Conservation (phyloP, 805 yeast genomes). For the Candida sanyiensis region DNA sequence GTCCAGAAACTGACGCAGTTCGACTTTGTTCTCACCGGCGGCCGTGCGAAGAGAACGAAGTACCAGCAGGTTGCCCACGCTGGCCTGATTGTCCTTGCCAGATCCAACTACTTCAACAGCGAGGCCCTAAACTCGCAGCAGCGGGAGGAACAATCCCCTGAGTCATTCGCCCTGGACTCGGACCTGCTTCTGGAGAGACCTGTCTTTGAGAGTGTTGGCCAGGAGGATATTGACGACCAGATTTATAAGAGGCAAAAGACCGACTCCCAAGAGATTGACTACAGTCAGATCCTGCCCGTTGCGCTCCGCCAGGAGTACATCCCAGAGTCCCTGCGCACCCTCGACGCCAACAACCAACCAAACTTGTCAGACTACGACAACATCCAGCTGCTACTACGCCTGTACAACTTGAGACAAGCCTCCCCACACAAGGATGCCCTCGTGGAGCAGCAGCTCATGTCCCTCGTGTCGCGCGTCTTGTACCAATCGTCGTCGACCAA, state of each 20-base stretch:
- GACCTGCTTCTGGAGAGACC: conserved; percentile 77
- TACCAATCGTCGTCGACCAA: conserved; percentile 38
- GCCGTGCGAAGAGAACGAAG: conserved; percentile 82
- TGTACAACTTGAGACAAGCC: conserved; percentile 56
- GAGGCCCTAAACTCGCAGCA: conserved; percentile 28
- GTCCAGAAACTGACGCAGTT: conserved; percentile 57
- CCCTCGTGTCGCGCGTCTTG: conserved; percentile 68
- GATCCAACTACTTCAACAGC: conserved; percentile 29
- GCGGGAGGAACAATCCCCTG: conserved; percentile 39
- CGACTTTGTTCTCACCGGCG: conserved; percentile 71
- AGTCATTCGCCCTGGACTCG: conserved; percentile 58
- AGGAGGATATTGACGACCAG: conserved; percentile 39
- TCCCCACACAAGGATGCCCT: conserved; percentile 68
- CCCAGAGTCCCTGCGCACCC: conserved; percentile 42
- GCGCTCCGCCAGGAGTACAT: conserved; percentile 58
- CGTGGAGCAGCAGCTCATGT: conserved; percentile 77
- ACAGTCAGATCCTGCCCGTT: conserved; percentile 51
- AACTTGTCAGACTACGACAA: conserved; percentile 61
- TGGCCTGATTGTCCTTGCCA: conserved; percentile 72
- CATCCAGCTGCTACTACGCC: conserved; percentile 66
- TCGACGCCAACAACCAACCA: conserved; percentile 86
- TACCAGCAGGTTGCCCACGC: conserved; percentile 70
- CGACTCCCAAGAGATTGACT: conserved; percentile 34
- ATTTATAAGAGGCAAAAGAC: conserved; percentile 32
- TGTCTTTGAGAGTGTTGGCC: conserved; percentile 54